phyloP scores from a whole-genome alignment of 371 early-diverging fungal genomes.

The Cokeromyces recurvatus region DNA sequence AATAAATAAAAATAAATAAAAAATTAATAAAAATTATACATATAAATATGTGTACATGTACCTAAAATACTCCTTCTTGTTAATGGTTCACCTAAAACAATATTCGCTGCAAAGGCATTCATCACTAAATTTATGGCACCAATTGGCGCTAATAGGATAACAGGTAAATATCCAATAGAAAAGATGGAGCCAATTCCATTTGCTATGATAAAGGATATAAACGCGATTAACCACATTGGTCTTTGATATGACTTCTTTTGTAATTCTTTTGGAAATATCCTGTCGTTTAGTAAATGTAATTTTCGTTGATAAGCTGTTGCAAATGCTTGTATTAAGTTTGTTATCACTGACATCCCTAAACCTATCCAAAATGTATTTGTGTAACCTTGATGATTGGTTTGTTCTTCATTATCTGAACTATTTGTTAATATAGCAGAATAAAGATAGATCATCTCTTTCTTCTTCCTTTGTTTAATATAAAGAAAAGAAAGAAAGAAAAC shows the following conservation, averaged over 20 bases:
- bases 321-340: constrained; percentile 45
- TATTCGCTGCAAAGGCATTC: constrained; percentile 69
- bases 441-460: no score
- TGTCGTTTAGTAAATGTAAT: constrained; percentile 55
- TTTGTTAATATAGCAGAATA: no score
- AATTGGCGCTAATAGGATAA: constrained; percentile 74
- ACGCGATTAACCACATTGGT: constrained; percentile 33
- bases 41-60: no score
- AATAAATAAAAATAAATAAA: background rate
- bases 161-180: constrained; percentile 72
- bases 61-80: constrained; percentile 52
- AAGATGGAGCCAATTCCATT: constrained; percentile 69
- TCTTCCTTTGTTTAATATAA: no score
- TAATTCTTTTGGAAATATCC: constrained; percentile 46
- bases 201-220: constrained; percentile 59
- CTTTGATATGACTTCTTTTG: constrained; percentile 40
- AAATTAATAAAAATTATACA: background rate
- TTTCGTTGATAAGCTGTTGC: constrained; percentile 68
- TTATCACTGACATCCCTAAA: constrained; percentile 24
- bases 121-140: constrained; percentile 73
- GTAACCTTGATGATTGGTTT: no score
- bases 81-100: constrained; percentile 62
- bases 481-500: no score
- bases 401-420: no score
- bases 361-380: constrained; percentile 25